Evolutionary conservation across 2,329 filamentous ascomycete species (phyloP), one percentile per base, ranked within the genome.

Genomic region (Epichloe hybrida): DNA sequence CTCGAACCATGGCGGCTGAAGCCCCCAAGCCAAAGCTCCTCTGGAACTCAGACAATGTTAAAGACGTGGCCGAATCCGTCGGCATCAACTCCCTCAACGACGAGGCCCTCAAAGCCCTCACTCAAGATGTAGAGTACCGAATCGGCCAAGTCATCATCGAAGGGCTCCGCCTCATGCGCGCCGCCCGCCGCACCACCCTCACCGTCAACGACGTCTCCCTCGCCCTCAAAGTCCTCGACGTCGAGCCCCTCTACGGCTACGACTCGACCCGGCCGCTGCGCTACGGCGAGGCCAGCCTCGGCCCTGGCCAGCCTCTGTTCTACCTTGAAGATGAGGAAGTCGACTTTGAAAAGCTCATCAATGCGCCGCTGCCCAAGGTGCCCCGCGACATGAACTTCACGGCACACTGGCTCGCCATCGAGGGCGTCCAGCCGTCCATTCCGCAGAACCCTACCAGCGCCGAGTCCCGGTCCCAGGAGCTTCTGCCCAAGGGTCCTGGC

Each of bases 311-410:
- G 68, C 89, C 91, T 49, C 72, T 98, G 21, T 98, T 91, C 69
- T 98, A 98, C 65, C 86, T 98, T 38, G 93, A 98, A 63, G 93
- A 98, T 65, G 93, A 98, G 64, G 93, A 98, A 72, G 84, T 97
- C 50, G 93, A 98, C 68, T 97, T 98, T 64, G 93, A 98, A 72
- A 97, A 97, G 73, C 74, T 98, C 58, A 96, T 98, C 65, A 98
- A 98, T 70, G 89, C 89, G 56, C 88, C 93, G 4, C 70, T 98
- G 57, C 93, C 93, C 27, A 96, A 94, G 67, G 90, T 98, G 34
- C 93, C 93, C 36, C 78, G 91, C 47, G 93, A 98, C 66, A 85
- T 93, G 60, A 88, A 83, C 54, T 91, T 96, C 63, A 15, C 62
- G 90, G 93, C 88, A 54, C 93, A 98, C 69, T 98, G 93, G 91